These are phyloP conservation scores for Planoprotostelium fungivorum DNA, from an alignment of 78 protist species.

Conservation along the genomic window DNA sequence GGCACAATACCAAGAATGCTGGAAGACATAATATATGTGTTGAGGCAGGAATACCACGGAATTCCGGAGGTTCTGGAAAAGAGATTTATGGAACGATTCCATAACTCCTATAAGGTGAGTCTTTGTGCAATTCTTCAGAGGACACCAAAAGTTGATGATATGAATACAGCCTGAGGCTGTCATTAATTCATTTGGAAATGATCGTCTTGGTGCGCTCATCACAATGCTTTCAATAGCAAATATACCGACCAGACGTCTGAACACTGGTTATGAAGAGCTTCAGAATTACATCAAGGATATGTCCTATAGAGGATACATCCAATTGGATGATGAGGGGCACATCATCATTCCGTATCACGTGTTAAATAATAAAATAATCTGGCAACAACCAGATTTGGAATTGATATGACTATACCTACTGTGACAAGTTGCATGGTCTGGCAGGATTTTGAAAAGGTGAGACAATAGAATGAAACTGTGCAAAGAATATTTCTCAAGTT, in stretches of 20 bases:
- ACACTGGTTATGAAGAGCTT: slow-evolving; percentile 1
- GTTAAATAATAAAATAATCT: too few relatives aligned
- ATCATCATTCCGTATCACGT: slow-evolving; percentile 1
- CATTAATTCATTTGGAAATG: not conserved
- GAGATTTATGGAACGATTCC: not conserved
- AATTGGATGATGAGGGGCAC: slow-evolving; percentile 1
- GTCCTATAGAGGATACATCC: not conserved
- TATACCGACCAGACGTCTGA: slow-evolving; percentile 1
- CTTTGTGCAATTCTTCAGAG: slow-evolving; percentile 1
- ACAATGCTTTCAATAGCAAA: slow-evolving; percentile 1
- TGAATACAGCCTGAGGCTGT: slow-evolving; percentile 1
- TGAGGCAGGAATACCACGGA: not conserved
- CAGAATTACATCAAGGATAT: not conserved
- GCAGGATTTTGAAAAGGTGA: slow-evolving; percentile 1
- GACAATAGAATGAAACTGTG: not conserved
- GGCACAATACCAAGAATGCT: slow-evolving; percentile 1
- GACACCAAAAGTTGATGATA: slow-evolving; percentile 1
- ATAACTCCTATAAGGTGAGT: slow-evolving; percentile 1
- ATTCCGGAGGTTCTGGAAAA: slow-evolving; percentile 1
- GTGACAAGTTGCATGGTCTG: not conserved
- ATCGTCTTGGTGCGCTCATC: slow-evolving; percentile 2
- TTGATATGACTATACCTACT: not conserved
- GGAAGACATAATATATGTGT: not conserved
- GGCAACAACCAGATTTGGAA: slow-evolving; percentile 1
- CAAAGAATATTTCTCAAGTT: not conserved